Evolutionary conservation across 1,284 basidiomycete species (phyloP), one percentile per base, ranked within the genome.

Genomic region (Tilletia walkeri): DNA sequence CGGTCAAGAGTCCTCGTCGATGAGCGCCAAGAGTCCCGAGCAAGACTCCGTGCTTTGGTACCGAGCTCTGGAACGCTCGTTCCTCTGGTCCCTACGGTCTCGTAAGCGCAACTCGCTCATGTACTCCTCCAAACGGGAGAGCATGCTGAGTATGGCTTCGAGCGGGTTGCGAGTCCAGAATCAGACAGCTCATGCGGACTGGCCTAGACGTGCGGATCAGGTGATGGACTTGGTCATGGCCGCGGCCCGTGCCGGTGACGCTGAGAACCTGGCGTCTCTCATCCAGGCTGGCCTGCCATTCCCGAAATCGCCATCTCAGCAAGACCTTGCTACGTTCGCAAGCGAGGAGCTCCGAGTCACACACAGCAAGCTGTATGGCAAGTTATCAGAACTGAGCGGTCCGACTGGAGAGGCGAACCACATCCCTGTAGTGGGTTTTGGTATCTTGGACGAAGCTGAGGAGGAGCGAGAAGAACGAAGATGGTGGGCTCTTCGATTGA

Each of bases 201-300:
- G 72, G 72, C 66, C 65, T 7, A 36, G 72, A 20, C 41, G 72
- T n/a, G 47, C 67, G 24, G 61, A 48, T 24, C 72, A 71, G 54
- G 69, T 73, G 30, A 68, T 66, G 12, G 38, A 67, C 16, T 47
- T 73, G 6, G 69, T 72, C 16, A 73, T 72, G 69, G 67, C 66
- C 18, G 72, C 72, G 6, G 72, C 72, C 9, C 50, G 38, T 12
- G 20, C 48, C 16, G 72, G 69, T 5, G 72, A 73, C 38, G 34
- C 67, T 14, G 49, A 39, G 14, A 67, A 67, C 39, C 45, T 73
- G n/a, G 47, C 66, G 34, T 71, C 66, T 18, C 65, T 73, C 30
- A 66, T 73, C 38, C 72, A 73, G 59, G 56, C 72, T 4, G 69
- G 69, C 10, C 34, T 73, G 49, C 72, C 72, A 24, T 73, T 71